Evolutionary conservation across 768 basidiomycete genomes (phyloP), one percentile per base, ranked within the genome.

Genomic region (Amanita polypyramis): DNA sequence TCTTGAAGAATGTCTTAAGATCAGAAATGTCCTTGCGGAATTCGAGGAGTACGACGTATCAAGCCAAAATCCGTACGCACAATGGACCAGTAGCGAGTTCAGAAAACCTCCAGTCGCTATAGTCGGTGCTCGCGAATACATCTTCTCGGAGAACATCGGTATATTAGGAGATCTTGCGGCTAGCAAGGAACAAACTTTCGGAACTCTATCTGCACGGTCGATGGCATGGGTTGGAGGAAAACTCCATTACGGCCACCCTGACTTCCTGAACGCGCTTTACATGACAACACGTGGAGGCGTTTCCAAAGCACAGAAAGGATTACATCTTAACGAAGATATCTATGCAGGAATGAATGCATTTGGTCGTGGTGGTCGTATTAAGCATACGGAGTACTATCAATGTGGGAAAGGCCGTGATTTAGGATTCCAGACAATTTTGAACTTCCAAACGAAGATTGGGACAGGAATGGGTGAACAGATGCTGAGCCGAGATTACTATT

Each of bases 401-500:
- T 98, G 95, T 60, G 94, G 95, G 42, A 97, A 98, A 67, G 96
- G 96, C 47, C 85, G 96, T 65, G 96, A 98, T 72, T 80, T 99
- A 52, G 96, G 96, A 20, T 98, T 99, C 65, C 95, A 95, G 27
- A 99, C 96, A 17, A 98, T 98, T 60, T 70, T 99, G 58, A 99
- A 99, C 67, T 99, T 99, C 85, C 87, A 92, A 75, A 99, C 96
- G 49, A 99, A 99, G 79, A 94, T 99, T 58, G 95, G 96, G 10
- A 98, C 94, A n/a, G 96, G 96, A 65, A 99, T 99, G 96, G 96
- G 96, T 32, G 96, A 99, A 63, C 96, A 99, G 66, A 91, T 98
- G 90, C 77, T 99, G 59, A 96, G 92, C 68, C 81, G 96, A 53
- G 96, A 98, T 67, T 98, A 99, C 64, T 99, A 99, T 66, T 98